Evolutionary conservation across 495 filamentous ascomycete genomes (phyloP), one percentile per base, ranked within the genome.

Genomic region (Aspergillus leporis): DNA sequence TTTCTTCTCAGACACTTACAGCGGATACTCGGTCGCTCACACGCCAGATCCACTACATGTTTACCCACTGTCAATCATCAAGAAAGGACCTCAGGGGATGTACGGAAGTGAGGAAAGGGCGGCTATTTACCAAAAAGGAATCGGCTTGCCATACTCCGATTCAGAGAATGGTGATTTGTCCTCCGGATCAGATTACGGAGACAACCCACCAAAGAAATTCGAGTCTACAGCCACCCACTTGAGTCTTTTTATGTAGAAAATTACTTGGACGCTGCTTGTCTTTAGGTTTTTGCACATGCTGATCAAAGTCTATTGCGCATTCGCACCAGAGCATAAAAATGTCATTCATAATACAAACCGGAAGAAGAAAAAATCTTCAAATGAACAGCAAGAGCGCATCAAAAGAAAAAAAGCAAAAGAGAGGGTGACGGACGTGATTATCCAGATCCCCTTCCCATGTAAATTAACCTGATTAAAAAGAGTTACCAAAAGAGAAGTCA

Each of bases 1-100:
- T 41, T 14, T 16, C 38, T 41, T 14, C n/a, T 41, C 38, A 12
- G 14, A 3, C 38, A 41, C 38, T n/a, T 41, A 41, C 16, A n/a
- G 1, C 2, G 14, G 41, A 63, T 4, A 68, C 63, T 63, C 60
- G 30, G 21, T 56, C 12, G 10, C 69, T 59, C 65, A 71, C 53
- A 2, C 54, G 30, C n/a, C 43, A 76, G 19, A 73, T 72, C 38
- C 31, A 51, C 10, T 58, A 62, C n/a, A 22, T 73, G 1, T 59
- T 69, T 5, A 19, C 25, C 25, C 25, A 28, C 25, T 28, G 6
- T 28, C 25, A 3, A 28, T 28, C 25, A 6, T 28, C 25, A 28
- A 28, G 6, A 28, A 28, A 28, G 25, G 25, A 28, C 3, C 25
- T 6, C 41, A 45, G 2, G n/a, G n/a, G 12, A 18, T 4, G 4